phyloP scores from a whole-genome alignment of 495 filamentous ascomycete species.

The Podospora comata region DNA sequence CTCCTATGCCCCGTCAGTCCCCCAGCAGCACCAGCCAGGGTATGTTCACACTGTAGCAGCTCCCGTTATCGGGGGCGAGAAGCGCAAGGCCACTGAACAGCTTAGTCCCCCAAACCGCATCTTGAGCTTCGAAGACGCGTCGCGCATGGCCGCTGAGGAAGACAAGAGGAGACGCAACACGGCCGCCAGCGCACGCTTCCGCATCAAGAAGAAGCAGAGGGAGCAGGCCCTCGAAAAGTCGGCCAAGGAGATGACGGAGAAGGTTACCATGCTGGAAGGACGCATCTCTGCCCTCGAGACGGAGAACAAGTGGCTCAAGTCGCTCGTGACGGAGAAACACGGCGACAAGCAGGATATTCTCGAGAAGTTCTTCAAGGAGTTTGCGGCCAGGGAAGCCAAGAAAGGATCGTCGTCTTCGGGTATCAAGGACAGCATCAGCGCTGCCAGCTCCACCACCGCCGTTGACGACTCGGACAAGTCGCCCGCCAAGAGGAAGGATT shows the following conservation, averaged over 20 bases:
- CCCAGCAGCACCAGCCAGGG: conserved; percentile 41
- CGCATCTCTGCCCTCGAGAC: conserved; percentile 84
- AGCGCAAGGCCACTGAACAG: conserved; percentile 49
- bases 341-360: conserved; percentile 53
- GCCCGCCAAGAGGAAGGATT: conserved; percentile 19
- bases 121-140: conserved; percentile 61
- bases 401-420: not conserved
- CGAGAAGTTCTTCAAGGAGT: conserved; percentile 44
- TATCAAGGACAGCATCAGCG: conserved; percentile 21
- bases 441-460: conserved; percentile 11
- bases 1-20: conserved; percentile 36
- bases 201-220: conserved; percentile 98
- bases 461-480: conserved; percentile 12
- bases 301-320: conserved; percentile 96
- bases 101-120: conserved; percentile 35
- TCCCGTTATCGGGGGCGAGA: conserved; percentile 43
- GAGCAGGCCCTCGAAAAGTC: conserved; percentile 88
- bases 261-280: conserved; percentile 72
- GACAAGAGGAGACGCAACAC: conserved; percentile 97
- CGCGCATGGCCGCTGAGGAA: conserved; percentile 83
- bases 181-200: conserved; percentile 89
- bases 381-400: conserved; percentile 23
- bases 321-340: conserved; percentile 89
- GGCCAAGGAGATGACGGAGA: conserved; percentile 87
- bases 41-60: conserved; percentile 40